A percentile compares a stretch with the other conserved stretches of the same genome.
phyloP scores from a whole-genome alignment of 2,329 filamentous ascomycete genomes.

The Orbilia javanica region DNA sequence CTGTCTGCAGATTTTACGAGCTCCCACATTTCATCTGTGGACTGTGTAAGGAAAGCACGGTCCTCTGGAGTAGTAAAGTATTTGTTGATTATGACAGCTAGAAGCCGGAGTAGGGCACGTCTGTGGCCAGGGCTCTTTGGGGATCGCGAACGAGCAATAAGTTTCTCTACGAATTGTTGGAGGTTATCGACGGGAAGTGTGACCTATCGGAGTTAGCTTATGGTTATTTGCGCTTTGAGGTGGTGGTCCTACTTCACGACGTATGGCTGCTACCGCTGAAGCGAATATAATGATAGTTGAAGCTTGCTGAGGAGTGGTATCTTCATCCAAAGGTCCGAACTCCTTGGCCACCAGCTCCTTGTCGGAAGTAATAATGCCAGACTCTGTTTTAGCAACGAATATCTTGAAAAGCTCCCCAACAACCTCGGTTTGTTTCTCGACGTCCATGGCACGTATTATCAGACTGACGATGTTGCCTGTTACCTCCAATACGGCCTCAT shows the following conservation, averaged over 20 bases:
- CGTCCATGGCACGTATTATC: slow-evolving; percentile 71
- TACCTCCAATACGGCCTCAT: slow-evolving; percentile 71
- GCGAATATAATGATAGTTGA: slow-evolving; percentile 60
- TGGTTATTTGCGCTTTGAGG: not conserved
- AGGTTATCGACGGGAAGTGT: slow-evolving; percentile 55
- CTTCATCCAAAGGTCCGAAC: slow-evolving; percentile 59
- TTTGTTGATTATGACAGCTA: slow-evolving; percentile 65
- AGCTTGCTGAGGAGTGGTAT: slow-evolving; percentile 44
- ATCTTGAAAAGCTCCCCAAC: slow-evolving; percentile 71
- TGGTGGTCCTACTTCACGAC: slow-evolving; percentile 59
- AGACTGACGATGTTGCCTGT: slow-evolving; percentile 74
- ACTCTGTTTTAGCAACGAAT: slow-evolving; percentile 66
- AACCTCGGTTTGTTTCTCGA: slow-evolving; percentile 69
- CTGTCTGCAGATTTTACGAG: slow-evolving; percentile 29
- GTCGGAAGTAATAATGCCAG: slow-evolving; percentile 64
- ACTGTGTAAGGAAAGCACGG: slow-evolving; percentile 47
- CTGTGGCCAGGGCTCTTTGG: slow-evolving; percentile 64
- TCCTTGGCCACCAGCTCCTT: slow-evolving; percentile 59
- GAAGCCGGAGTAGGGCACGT: slow-evolving; percentile 66
- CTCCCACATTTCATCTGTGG: slow-evolving; percentile 48
- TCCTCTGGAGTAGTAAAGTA: slow-evolving; percentile 62
- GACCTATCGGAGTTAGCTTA: slow-evolving; percentile 55
- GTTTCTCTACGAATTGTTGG: slow-evolving; percentile 64
- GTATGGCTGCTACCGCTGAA: slow-evolving; percentile 59
- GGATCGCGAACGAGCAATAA: slow-evolving; percentile 64